phyloP scores from a whole-genome alignment of 1,284 basidiomycete genomes.

The Austroboletus novae-zelandiae region DNA sequence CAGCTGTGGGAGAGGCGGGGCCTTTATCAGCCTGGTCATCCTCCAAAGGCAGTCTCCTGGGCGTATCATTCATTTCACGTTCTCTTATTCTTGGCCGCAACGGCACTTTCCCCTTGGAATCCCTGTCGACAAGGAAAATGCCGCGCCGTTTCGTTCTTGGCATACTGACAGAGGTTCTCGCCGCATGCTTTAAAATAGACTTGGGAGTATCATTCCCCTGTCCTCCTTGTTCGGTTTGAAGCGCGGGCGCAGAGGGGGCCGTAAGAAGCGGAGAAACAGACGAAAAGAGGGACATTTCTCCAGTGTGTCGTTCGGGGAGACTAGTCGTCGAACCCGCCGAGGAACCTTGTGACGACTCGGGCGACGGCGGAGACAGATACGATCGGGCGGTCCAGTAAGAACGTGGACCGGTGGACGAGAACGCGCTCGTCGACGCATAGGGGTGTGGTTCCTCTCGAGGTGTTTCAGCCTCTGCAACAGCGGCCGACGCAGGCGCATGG shows the following conservation, averaged over 20 bases:
- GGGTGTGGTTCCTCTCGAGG: slow-evolving; percentile 6
- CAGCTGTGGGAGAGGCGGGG: slow-evolving; percentile 55
- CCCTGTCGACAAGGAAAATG: slow-evolving; percentile 17
- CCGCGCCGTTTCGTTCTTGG: slow-evolving; percentile 11
- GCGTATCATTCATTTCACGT: background rate
- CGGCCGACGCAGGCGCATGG: slow-evolving; percentile 4
- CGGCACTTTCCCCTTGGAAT: slow-evolving; percentile 8
- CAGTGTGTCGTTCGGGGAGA: slow-evolving; percentile 15
- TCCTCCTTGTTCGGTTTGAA: slow-evolving; percentile 7
- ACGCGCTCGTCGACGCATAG: slow-evolving; percentile 19
- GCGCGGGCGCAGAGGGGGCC: slow-evolving; percentile 8
- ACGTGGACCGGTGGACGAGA: slow-evolving; percentile 19
- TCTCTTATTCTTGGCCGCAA: slow-evolving; percentile 1
- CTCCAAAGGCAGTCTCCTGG: slow-evolving; percentile 25
- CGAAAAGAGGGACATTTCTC: slow-evolving; percentile 15
- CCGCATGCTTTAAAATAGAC: slow-evolving; percentile 25
- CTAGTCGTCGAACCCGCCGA: slow-evolving; percentile 11
- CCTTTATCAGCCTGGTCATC: slow-evolving; percentile 25
- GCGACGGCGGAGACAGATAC: slow-evolving; percentile 13
- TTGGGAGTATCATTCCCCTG: slow-evolving; percentile 15
- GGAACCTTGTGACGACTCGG: slow-evolving; percentile 7
- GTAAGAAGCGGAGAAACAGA: slow-evolving; percentile 25
- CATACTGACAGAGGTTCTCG: slow-evolving; percentile 7
- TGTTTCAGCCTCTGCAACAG: slow-evolving; percentile 1
- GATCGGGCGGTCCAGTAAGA: slow-evolving; percentile 25